Evolutionary conservation across 352 stramenopile genomes (phyloP), one percentile per base, ranked within the genome.

Genomic region (Globisporangium alternatum): DNA sequence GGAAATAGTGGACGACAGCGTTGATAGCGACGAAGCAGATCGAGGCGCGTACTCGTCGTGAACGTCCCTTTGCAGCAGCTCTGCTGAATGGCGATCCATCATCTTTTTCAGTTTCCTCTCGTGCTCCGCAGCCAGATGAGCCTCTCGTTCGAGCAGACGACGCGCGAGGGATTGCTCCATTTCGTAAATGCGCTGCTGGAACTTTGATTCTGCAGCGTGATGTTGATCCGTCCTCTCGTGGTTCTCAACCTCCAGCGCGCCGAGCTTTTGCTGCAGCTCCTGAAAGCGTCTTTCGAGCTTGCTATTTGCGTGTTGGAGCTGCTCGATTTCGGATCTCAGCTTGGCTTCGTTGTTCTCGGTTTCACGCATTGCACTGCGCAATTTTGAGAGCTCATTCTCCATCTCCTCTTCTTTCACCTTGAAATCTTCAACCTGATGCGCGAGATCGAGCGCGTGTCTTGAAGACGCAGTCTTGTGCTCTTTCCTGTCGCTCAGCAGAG

Each of bases 31-130:
- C 9, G 71, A 74, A 3, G 68, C 64, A 0, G 74, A 74, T 28
- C 21, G 55, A n/a, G 35, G 55, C 25, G 12, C 25, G 9, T 19
- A 21, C 35, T 64, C 47, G 25, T 22, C 48, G 19, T 72, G 58
- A 5, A 72, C 60, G 19, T 75, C 67, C 15, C 75, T 54, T 9
- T 63, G 58, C 5, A 71, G 28, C 0, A 85, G n/a, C 45, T 89
- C 78, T 3, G 59, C 43, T 3, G 71, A 66, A 52, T 90, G 78
- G 2, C 74, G 63, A 17, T 83, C 66, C 64, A 80, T 75, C 37
- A 87, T 28, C 39, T 77, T 64, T 9, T 66, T 47, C 9, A 81
- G 54, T 55, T 72, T 64, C 17, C 19, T 17, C 17, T 88, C 78
- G 67, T 74, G 64, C 39, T 88, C 75, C n/a, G 65, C 53, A 15